Conservation (phyloP, 148 eudicot genomes). For the Persicaria tinctoria region DNA sequence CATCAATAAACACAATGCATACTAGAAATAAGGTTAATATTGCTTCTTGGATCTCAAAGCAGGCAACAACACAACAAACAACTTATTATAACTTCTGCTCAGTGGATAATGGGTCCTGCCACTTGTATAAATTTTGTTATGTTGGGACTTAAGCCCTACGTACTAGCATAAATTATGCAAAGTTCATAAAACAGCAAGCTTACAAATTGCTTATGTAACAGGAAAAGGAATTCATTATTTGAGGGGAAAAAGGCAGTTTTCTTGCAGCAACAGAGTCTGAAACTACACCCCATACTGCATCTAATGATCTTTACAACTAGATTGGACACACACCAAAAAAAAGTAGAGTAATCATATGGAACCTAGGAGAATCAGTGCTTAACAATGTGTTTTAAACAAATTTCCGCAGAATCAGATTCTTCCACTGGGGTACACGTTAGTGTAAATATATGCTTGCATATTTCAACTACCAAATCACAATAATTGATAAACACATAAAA, state of each 20-base stretch:
- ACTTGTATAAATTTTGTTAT: too few species aligned
- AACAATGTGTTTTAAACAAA: neutral
- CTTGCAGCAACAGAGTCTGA: neutral
- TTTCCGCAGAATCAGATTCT: neutral
- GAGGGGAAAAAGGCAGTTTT: neutral
- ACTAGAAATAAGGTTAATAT: neutral
- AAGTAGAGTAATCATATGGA: neutral
- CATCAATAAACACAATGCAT: neutral
- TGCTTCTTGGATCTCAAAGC: neutral
- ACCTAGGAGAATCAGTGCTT: too few species aligned
- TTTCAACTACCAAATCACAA: neutral
- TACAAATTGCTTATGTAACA: neutral
- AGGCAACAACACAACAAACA: neutral
- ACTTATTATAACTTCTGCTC: too few species aligned
- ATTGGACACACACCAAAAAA: neutral
- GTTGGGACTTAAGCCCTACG: too few species aligned
- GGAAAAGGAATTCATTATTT: neutral
- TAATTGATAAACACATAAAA: neutral
- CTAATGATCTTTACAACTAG: neutral
- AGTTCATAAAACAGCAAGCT: neutral
- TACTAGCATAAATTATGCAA: neutral
- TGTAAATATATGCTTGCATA: neutral
- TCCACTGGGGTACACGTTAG: neutral
- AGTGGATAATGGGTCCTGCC: too few species aligned
- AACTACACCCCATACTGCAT: neutral